phyloP scores from a whole-genome alignment of 306 rosid species.

The Castanea mollissima region DNA sequence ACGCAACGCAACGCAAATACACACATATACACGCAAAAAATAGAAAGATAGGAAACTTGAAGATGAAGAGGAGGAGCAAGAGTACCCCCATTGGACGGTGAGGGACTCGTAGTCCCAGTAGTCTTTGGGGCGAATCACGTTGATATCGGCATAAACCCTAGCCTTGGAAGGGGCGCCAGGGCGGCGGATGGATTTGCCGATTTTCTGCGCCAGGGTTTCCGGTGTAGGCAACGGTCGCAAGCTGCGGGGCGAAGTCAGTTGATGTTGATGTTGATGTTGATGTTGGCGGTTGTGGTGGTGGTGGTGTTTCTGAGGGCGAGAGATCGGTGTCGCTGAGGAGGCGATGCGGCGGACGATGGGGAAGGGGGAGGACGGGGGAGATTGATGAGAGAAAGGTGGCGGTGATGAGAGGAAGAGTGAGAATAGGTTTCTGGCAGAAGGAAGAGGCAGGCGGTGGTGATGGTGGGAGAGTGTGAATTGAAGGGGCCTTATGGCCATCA shows the following conservation, averaged over 20 bases:
- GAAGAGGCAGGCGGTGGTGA: background rate
- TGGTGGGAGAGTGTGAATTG: constrained; percentile 49
- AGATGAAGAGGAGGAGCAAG: background rate
- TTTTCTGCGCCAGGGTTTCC: constrained; percentile 90
- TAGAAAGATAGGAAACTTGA: background rate
- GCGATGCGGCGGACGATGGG: constrained; percentile 45
- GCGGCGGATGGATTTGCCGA: constrained; percentile 89
- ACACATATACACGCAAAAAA: background rate
- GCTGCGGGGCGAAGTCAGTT: constrained; percentile 20
- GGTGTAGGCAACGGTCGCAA: constrained; percentile 26
- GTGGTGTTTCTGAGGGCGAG: constrained; percentile 25
- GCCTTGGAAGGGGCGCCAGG: constrained; percentile 95
- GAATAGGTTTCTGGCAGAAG: background rate
- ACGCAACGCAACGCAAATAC: background rate
- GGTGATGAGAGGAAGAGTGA: constrained; percentile 27
- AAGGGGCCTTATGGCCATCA: constrained; percentile 82
- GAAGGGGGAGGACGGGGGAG: background rate
- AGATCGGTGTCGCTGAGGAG: constrained; percentile 34
- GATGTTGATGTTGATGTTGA: background rate
- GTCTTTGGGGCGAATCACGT: constrained; percentile 90
- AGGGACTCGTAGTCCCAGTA: constrained; percentile 96
- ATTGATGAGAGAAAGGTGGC: constrained; percentile 5
- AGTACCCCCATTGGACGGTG: constrained; percentile 94
- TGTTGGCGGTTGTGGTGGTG: background rate
- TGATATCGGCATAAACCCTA: constrained; percentile 76